Evolutionary conservation across 257 asterid species (phyloP).

Genomic region (Verbena officinalis): DNA sequence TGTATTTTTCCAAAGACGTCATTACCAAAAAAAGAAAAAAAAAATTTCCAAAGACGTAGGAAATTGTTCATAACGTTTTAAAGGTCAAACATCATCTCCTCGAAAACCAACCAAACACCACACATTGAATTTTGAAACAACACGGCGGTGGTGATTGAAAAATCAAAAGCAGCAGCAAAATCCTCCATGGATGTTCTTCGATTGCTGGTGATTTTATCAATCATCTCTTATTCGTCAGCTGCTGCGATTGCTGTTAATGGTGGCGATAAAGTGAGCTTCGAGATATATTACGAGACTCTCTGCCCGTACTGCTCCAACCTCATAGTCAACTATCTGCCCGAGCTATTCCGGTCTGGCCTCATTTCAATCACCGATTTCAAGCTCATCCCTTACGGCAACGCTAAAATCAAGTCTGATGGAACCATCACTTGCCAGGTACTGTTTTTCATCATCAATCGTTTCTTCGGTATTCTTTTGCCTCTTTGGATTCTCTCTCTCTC

Average conservation of each 20-base stretch:
- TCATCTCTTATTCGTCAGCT: constrained; percentile 24
- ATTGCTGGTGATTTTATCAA: constrained; percentile 32
- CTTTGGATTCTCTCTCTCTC: too few relatives aligned
- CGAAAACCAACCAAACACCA: not conserved
- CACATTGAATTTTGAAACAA: not conserved
- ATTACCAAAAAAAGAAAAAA: too few relatives aligned
- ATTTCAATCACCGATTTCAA: constrained; percentile 50
- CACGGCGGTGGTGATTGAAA: constrained; percentile 22
- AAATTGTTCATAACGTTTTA: not conserved
- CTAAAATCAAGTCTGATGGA: constrained; percentile 43
- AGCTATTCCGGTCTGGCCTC: constrained; percentile 47
- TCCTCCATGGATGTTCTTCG: constrained; percentile 48
- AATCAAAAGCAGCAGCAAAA: not conserved
- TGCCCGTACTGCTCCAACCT: constrained; percentile 62
- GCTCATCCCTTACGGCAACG: constrained; percentile 61
- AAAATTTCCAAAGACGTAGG: not conserved
- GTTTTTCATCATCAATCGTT: not conserved
- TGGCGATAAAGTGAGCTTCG: constrained; percentile 47
- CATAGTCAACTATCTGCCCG: constrained; percentile 48
- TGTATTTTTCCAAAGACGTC: not conserved
- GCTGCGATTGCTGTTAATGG: not conserved
- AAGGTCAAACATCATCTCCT: constrained; percentile 11
- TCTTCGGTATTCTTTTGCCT: not conserved
- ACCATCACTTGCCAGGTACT: constrained; percentile 54
- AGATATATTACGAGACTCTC: constrained; percentile 52